A percentile compares a stretch with the other conserved stretches of the same genome.
These are phyloP conservation scores for Globisporangium spiculum DNA, from an alignment of 352 stramenopile species.

Conservation along the genomic window DNA sequence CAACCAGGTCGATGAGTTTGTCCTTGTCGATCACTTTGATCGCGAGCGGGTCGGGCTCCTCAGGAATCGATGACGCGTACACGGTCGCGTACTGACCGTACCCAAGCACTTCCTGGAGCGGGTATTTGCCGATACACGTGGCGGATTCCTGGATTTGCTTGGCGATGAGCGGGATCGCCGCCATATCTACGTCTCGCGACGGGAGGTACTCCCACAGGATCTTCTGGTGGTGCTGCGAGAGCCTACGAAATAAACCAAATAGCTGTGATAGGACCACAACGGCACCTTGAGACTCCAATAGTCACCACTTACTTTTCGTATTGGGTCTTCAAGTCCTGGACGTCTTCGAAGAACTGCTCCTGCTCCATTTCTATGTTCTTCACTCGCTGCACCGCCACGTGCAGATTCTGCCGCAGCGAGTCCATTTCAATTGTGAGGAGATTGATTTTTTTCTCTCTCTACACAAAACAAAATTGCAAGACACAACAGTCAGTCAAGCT, in stretches of 20 bases:
- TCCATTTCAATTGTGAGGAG: conserved; percentile 32
- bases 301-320: conserved; percentile 43
- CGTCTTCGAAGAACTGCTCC: conserved; percentile 77
- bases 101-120: conserved; percentile 65
- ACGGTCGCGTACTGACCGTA: conserved; percentile 86
- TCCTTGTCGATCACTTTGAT: conserved; percentile 88
- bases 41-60: conserved; percentile 34
- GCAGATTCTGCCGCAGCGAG: conserved; percentile 38
- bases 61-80: conserved; percentile 35
- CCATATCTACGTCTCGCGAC: conserved; percentile 44
- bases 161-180: conserved; percentile 47
- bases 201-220: conserved; percentile 82
- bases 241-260: conserved; percentile 20
- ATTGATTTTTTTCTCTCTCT: conserved; percentile 63
- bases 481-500: not conserved
- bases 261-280: not conserved
- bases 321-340: conserved; percentile 70
- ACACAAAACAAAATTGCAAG: not conserved
- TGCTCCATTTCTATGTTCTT: conserved; percentile 84
- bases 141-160: conserved; percentile 49
- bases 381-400: conserved; percentile 51
- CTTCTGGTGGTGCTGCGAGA: conserved; percentile 52
- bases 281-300: too few relatives aligned
- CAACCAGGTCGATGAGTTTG: conserved; percentile 70
- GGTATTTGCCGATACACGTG: conserved; percentile 58